Conservation (phyloP, 2,329 filamentous ascomycete genomes). For the Fusarium pseudograminearum region DNA sequence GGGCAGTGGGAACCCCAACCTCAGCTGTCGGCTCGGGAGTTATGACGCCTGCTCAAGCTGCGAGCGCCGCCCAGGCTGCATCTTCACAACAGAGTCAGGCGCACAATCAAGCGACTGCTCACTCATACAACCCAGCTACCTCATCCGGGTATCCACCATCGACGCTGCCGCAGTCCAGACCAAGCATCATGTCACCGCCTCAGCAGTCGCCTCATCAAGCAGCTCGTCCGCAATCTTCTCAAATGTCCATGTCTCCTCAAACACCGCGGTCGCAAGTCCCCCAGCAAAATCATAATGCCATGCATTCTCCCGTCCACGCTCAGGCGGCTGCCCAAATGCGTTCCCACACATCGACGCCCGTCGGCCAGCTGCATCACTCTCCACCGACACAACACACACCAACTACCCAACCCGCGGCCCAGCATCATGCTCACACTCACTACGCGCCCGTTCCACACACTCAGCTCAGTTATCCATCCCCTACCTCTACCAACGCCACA, state of each 20-base stretch:
- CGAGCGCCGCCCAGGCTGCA: slow-evolving; percentile 47
- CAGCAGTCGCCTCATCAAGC: slow-evolving; percentile 47
- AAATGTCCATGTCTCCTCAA: slow-evolving; percentile 50
- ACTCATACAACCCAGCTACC: slow-evolving; percentile 31
- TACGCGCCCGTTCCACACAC: slow-evolving; percentile 34
- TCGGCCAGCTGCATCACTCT: slow-evolving; percentile 44
- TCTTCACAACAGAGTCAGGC: slow-evolving; percentile 39
- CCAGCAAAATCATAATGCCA: slow-evolving; percentile 36
- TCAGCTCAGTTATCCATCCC: slow-evolving; percentile 38
- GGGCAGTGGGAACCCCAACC: slow-evolving; percentile 43
- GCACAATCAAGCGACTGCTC: slow-evolving; percentile 33
- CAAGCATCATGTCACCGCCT: slow-evolving; percentile 46
- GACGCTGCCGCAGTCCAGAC: slow-evolving; percentile 46
- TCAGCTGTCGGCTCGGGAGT: slow-evolving; percentile 48
- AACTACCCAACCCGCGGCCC: slow-evolving; percentile 36
- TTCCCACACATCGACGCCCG: slow-evolving; percentile 46
- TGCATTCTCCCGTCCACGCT: slow-evolving; percentile 42
- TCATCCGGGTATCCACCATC: slow-evolving; percentile 47
- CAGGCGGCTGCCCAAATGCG: slow-evolving; percentile 41
- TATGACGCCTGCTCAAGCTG: slow-evolving; percentile 52
- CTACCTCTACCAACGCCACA: slow-evolving; percentile 33
- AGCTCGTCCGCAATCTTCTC: slow-evolving; percentile 45
- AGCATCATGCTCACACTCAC: slow-evolving; percentile 31
- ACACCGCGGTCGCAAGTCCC: slow-evolving; percentile 42
- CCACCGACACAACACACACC: slow-evolving; percentile 44